Evolutionary conservation across 169 alveolate genomes (phyloP).

Genomic region (Plasmodium cynomolgi): DNA sequence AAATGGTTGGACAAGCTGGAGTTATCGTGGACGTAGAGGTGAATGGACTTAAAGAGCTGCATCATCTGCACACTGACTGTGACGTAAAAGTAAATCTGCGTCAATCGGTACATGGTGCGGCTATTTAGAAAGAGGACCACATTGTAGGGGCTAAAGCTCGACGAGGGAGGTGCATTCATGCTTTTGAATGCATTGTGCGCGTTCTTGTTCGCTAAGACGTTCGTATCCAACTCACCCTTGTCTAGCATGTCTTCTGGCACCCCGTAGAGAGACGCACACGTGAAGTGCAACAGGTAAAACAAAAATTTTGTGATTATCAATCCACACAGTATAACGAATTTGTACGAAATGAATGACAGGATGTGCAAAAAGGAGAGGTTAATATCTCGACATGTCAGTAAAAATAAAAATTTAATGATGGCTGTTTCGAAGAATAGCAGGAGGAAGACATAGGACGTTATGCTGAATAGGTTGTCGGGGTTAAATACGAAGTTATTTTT

Average conservation of each 20-base stretch:
- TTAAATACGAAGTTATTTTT: slow-evolving; percentile 35
- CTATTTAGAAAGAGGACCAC: slow-evolving; percentile 22
- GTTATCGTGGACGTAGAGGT: slow-evolving; percentile 47
- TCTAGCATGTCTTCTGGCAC: not conserved
- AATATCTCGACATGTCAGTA: slow-evolving; percentile 42
- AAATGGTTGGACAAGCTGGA: slow-evolving; percentile 20
- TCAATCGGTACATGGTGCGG: slow-evolving; percentile 22
- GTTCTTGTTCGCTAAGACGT: not conserved
- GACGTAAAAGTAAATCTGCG: slow-evolving; percentile 39
- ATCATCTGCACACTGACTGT: slow-evolving; percentile 57
- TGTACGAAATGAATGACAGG: slow-evolving; percentile 40
- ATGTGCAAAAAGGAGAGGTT: slow-evolving; percentile 55
- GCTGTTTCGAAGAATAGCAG: slow-evolving; percentile 49
- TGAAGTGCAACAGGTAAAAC: slow-evolving; percentile 18
- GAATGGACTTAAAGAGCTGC: slow-evolving; percentile 56
- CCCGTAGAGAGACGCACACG: slow-evolving; percentile 25
- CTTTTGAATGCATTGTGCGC: slow-evolving; percentile 44
- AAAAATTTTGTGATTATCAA: slow-evolving; percentile 31
- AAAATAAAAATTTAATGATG: slow-evolving; percentile 24
- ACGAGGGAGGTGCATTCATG: not conserved
- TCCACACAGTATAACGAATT: slow-evolving; percentile 64
- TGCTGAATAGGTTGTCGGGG: slow-evolving; percentile 48
- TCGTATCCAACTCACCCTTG: not conserved
- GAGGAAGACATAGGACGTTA: slow-evolving; percentile 46
- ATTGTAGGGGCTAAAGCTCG: slow-evolving; percentile 15